Conservation (phyloP, 768 basidiomycete genomes). For the Russula ochroleuca region DNA sequence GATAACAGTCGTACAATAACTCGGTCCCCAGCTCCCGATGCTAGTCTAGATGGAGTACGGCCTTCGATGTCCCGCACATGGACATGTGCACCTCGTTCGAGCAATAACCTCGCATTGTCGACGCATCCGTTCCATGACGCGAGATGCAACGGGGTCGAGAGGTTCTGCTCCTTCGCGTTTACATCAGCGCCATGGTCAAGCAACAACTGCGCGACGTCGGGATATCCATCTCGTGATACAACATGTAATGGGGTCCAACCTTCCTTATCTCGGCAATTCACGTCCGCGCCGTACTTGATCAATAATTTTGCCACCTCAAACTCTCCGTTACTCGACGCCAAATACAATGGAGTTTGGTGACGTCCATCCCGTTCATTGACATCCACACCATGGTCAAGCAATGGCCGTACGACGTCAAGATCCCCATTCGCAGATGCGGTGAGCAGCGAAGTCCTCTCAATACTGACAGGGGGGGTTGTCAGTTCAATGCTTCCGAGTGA, state of each 20-base stretch:
- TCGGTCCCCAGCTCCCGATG: background rate
- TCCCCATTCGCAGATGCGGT: background rate
- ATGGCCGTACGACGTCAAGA: background rate
- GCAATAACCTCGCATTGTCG: background rate
- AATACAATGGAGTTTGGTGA: background rate
- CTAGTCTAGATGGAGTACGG: background rate
- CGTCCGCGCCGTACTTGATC: slow-evolving; percentile 3
- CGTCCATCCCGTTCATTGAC: background rate
- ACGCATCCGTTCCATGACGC: background rate
- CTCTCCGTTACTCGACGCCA: background rate
- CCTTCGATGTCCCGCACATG: background rate
- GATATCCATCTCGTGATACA: background rate
- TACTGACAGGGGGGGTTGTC: too few species aligned
- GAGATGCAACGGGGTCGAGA: background rate
- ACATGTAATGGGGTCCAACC: background rate
- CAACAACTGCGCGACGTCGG: background rate
- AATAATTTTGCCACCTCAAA: background rate
- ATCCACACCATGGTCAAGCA: background rate
- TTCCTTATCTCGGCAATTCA: background rate
- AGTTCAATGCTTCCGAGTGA: too few species aligned
- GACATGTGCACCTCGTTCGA: slow-evolving; percentile 1
- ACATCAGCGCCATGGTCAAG: background rate
- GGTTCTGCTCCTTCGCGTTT: background rate
- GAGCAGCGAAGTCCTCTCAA: background rate
- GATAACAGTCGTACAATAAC: background rate